A percentile compares a stretch with the other conserved stretches of the same genome.
phyloP scores from a whole-genome alignment of 176 grass and related monocot genomes.

The Triticum turgidum region DNA sequence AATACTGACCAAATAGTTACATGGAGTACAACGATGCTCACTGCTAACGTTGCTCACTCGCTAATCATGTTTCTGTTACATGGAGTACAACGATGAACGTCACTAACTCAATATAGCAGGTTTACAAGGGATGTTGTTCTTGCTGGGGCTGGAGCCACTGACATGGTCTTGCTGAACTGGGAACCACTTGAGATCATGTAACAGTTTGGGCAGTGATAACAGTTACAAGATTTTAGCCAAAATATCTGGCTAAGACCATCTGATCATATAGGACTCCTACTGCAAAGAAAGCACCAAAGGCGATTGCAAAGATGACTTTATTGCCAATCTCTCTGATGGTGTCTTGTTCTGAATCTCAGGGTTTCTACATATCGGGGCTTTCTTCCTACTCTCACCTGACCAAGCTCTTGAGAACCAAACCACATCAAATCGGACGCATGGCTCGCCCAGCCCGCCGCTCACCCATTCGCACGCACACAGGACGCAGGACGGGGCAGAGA shows the following conservation, averaged over 20 bases:
- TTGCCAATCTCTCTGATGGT: neutral
- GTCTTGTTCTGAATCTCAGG: too few relatives aligned
- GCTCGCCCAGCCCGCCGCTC: neutral
- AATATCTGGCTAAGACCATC: constrained; percentile 9
- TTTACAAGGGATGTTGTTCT: neutral
- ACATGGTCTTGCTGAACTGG: neutral
- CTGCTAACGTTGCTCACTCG: neutral
- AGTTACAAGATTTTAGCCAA: neutral
- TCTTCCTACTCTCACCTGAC: neutral
- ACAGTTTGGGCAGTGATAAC: neutral
- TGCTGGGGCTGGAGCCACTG: neutral
- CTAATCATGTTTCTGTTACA: neutral
- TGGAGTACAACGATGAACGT: neutral
- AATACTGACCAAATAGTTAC: too few relatives aligned
- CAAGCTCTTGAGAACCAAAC: neutral
- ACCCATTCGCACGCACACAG: neutral
- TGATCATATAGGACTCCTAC: constrained; percentile 24
- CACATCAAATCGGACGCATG: constrained; percentile 12
- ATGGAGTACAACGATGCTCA: too few relatives aligned
- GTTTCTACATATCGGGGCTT: neutral
- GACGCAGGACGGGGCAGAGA: too few relatives aligned
- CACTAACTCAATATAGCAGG: neutral
- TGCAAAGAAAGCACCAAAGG: constrained; percentile 24
- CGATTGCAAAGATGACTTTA: neutral
- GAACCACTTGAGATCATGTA: neutral